phyloP scores from a whole-genome alignment of 495 filamentous ascomycete genomes.

The Xylaria telfairii region DNA sequence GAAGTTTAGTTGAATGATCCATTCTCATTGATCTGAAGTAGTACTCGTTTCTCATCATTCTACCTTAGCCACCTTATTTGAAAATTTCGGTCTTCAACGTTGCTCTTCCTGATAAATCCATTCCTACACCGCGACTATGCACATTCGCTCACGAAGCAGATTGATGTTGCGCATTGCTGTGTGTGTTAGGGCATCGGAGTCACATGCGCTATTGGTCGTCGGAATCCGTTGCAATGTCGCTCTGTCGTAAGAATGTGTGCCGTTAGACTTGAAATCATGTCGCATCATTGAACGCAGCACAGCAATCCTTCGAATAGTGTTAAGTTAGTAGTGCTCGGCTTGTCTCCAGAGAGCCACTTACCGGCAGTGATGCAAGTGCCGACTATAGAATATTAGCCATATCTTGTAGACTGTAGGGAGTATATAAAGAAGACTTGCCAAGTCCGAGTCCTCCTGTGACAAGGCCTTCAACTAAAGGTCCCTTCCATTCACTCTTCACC shows the following conservation, averaged over 20 bases:
- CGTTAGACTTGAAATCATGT: background rate
- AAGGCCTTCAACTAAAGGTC: background rate
- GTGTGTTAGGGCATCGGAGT: no score
- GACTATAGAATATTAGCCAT: background rate
- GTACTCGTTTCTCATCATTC: background rate
- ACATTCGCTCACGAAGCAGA: background rate
- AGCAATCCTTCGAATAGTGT: background rate
- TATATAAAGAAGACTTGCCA: background rate
- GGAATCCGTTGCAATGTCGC: no score
- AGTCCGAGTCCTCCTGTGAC: slow-evolving; percentile 1
- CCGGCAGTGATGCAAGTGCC: slow-evolving; percentile 9
- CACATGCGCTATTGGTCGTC: no score
- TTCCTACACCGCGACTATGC: background rate
- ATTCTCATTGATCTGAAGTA: background rate
- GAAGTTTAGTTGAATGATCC: background rate
- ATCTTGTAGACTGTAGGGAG: background rate
- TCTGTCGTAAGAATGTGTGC: background rate
- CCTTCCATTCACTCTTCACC: background rate
- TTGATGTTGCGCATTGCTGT: background rate
- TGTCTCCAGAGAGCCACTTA: background rate
- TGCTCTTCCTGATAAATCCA: background rate
- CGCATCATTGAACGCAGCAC: slow-evolving; percentile 9
- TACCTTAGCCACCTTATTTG: no score
- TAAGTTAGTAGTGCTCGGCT: background rate
- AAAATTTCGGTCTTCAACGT: background rate